Evolutionary conservation across 192 early-diverging fungal genomes (phyloP).

Genomic region (Geranomyces michiganensis): DNA sequence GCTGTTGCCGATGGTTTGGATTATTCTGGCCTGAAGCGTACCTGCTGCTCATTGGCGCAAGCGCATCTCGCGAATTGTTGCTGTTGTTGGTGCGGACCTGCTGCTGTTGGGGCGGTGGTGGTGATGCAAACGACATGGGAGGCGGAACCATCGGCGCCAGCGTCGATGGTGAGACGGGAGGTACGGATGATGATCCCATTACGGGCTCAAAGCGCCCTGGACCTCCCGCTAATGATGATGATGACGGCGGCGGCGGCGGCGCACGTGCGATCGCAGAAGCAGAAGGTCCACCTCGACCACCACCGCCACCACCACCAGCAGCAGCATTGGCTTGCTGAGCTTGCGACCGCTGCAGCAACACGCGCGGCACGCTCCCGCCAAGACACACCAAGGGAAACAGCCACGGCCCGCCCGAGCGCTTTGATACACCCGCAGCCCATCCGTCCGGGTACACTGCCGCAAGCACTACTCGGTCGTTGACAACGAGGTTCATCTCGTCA

Average conservation of each 20-base stretch:
- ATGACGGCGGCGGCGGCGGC: too few species aligned
- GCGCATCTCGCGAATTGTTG: not conserved
- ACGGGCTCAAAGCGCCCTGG: not conserved
- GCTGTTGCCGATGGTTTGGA: constrained; percentile 7
- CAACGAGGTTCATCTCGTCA: constrained; percentile 45
- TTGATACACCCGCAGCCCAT: constrained; percentile 45
- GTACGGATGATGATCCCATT: too few species aligned
- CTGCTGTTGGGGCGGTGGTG: constrained; percentile 2
- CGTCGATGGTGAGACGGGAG: too few species aligned
- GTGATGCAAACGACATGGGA: too few species aligned
- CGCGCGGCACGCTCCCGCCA: constrained; percentile 44
- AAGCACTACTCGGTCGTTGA: constrained; percentile 41
- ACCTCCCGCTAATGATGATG: not conserved
- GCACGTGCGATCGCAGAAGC: not conserved
- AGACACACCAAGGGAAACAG: constrained; percentile 47
- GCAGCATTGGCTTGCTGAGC: not conserved
- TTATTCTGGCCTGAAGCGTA: too few species aligned
- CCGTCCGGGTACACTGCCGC: constrained; percentile 42
- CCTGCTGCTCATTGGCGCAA: too few species aligned
- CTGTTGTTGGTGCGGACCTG: not conserved
- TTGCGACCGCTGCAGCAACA: constrained; percentile 16
- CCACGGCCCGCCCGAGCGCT: constrained; percentile 45
- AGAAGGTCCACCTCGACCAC: not conserved
- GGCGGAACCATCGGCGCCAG: not conserved
- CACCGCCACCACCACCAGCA: not conserved